Evolutionary conservation across 768 basidiomycete genomes (phyloP).

Genomic region (Leccinum longicurvipes): DNA sequence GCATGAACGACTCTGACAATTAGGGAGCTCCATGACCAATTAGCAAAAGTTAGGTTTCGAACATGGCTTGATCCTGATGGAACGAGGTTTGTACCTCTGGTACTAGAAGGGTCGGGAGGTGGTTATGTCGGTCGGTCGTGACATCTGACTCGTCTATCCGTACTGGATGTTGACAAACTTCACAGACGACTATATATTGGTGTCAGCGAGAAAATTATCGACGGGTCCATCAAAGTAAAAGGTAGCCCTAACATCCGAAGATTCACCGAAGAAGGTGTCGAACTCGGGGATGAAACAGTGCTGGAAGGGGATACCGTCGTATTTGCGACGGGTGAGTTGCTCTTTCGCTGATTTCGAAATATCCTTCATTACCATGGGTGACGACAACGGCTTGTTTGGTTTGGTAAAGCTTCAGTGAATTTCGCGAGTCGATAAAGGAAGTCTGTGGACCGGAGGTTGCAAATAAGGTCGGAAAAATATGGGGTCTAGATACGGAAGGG

Average conservation of each 20-base stretch:
- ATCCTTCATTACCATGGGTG: not conserved
- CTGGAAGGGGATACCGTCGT: conserved; percentile 30
- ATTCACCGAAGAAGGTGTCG: conserved; percentile 29
- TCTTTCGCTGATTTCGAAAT: not conserved
- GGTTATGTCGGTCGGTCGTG: conserved; percentile 35
- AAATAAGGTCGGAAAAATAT: conserved; percentile 47
- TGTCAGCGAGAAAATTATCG: conserved; percentile 42
- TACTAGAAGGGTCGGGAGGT: conserved; percentile 22
- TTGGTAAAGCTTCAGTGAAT: conserved; percentile 48
- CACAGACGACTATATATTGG: conserved; percentile 33
- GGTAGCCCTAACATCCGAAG: conserved; percentile 27
- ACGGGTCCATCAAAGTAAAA: conserved; percentile 51
- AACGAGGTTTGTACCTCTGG: conserved; percentile 31
- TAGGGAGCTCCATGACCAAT: conserved; percentile 39
- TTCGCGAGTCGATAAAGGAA: conserved; percentile 35
- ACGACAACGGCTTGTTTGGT: not conserved
- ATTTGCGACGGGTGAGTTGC: conserved; percentile 33
- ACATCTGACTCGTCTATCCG: not conserved
- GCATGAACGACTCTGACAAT: not conserved
- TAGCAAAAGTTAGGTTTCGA: no score
- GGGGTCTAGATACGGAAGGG: conserved; percentile 66
- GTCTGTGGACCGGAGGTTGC: conserved; percentile 48
- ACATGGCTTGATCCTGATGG: conserved; percentile 37
- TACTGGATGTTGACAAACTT: not conserved
- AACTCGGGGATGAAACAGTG: conserved; percentile 25